Evolutionary conservation across 2,329 filamentous ascomycete species (phyloP).

Genomic region (Colletotrichum coccodes): DNA sequence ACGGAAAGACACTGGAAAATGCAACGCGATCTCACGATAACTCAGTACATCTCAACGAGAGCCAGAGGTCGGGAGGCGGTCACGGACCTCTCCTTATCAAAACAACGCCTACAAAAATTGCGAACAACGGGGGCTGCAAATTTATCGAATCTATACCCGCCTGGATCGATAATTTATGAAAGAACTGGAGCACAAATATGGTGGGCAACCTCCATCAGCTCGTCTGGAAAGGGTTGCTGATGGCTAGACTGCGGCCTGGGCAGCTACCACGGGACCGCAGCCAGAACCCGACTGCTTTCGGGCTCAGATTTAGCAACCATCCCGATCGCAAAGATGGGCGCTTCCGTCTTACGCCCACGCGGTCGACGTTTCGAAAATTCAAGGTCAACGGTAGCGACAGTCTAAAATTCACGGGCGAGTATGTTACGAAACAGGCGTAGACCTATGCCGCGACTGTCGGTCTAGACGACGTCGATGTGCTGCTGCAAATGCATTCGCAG

Average conservation of each 20-base stretch:
- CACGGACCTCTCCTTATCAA: neutral
- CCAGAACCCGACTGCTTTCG: conserved; percentile 39
- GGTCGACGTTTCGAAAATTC: conserved; percentile 35
- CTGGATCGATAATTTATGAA: conserved; percentile 42
- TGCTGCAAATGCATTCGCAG: conserved; percentile 36
- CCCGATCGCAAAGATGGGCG: conserved; percentile 41
- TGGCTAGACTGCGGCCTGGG: conserved; percentile 10
- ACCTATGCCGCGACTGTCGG: neutral
- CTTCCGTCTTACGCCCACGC: conserved; percentile 43
- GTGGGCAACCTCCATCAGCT: neutral
- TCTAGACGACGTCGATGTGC: conserved; percentile 31
- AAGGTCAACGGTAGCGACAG: neutral
- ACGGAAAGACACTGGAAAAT: neutral
- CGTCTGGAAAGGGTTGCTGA: neutral
- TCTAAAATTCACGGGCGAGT: neutral
- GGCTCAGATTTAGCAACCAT: conserved; percentile 42
- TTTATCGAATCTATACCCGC: conserved; percentile 35
- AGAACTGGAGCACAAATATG: conserved; percentile 29
- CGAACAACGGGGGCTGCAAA: neutral
- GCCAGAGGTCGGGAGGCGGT: neutral
- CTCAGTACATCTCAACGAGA: neutral
- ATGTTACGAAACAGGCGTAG: neutral
- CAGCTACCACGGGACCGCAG: conserved; percentile 35
- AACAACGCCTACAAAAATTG: neutral
- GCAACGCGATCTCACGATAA: neutral